Evolutionary conservation across 2,329 filamentous ascomycete genomes (phyloP).

Genomic region (Dactylellina leptospora): DNA sequence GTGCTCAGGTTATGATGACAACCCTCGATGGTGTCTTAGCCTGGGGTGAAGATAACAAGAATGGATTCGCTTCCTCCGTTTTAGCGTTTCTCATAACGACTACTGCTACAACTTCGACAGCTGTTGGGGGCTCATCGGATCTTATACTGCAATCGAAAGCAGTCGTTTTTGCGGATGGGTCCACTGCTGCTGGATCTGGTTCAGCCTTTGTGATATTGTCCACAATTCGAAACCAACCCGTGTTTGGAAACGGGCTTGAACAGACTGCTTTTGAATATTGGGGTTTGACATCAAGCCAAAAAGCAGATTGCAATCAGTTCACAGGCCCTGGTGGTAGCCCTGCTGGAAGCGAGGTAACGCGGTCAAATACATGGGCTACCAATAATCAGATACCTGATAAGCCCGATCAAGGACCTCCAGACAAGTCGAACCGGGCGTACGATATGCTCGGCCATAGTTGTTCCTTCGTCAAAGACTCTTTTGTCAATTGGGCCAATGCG

Average conservation of each 20-base stretch:
- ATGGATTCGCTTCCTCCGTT: slow-evolving; percentile 38
- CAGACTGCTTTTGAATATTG: slow-evolving; percentile 6
- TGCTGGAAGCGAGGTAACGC: slow-evolving; percentile 3
- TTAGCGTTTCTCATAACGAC: slow-evolving; percentile 19
- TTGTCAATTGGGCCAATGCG: neutral
- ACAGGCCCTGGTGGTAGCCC: neutral
- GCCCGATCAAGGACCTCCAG: slow-evolving; percentile 5
- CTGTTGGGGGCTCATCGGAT: neutral
- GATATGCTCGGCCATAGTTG: neutral
- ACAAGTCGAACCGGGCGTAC: neutral
- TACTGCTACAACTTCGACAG: neutral
- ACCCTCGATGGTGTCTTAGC: slow-evolving; percentile 4
- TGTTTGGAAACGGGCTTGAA: neutral
- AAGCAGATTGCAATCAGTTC: neutral
- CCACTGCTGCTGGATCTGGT: slow-evolving; percentile 2
- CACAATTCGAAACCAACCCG: slow-evolving; percentile 5
- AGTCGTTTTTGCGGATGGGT: neutral
- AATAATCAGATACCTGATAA: neutral
- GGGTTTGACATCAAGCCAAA: neutral
- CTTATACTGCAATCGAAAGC: slow-evolving; percentile 3
- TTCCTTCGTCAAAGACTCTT: neutral
- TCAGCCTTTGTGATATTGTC: slow-evolving; percentile 10
- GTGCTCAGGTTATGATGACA: slow-evolving; percentile 25
- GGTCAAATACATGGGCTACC: neutral
- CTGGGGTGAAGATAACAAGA: slow-evolving; percentile 26